These are phyloP conservation scores for Coriaria nepalensis DNA, from an alignment of 306 rosid genomes.

Conservation along the genomic window DNA sequence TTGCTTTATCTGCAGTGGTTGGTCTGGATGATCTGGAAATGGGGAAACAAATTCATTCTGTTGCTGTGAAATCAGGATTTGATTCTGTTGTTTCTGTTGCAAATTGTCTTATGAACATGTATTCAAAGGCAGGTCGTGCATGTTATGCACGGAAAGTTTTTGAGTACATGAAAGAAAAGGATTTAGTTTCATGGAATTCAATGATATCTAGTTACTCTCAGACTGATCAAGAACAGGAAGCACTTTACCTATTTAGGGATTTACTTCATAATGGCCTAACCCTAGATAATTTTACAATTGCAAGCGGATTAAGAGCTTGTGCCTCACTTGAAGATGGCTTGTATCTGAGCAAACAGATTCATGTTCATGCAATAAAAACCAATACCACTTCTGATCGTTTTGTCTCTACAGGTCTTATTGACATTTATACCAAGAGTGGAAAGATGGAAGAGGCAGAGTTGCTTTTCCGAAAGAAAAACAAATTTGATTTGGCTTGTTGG, in stretches of 20 bases:
- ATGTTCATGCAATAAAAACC: conserved; percentile 41
- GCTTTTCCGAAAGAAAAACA: conserved; percentile 34
- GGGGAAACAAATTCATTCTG: conserved; percentile 56
- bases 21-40: conserved; percentile 20
- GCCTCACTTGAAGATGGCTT: conserved; percentile 41
- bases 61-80: conserved; percentile 32
- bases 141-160: conserved; percentile 32
- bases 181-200: conserved; percentile 76
- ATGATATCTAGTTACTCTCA: conserved; percentile 49
- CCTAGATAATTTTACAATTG: conserved; percentile 61
- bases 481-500: conserved; percentile 66
- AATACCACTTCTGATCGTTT: conserved; percentile 35
- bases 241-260: conserved; percentile 31
- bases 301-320: conserved; percentile 62
- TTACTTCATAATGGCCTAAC: conserved; percentile 30
- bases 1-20: conserved; percentile 39
- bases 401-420: conserved; percentile 62
- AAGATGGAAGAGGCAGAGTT: conserved; percentile 51
- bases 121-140: conserved; percentile 39
- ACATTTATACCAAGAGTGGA: conserved; percentile 55
- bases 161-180: conserved; percentile 36
- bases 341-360: conserved; percentile 41
- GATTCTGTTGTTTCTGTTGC: conserved; percentile 37
- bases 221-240: conserved; percentile 38
- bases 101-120: conserved; percentile 64